Percentiles rank a stretch among this genome's conserved stretches.
Evolutionary conservation across 2,329 filamentous ascomycete genomes (phyloP).

Genomic region (Sphaerulina populicola): DNA sequence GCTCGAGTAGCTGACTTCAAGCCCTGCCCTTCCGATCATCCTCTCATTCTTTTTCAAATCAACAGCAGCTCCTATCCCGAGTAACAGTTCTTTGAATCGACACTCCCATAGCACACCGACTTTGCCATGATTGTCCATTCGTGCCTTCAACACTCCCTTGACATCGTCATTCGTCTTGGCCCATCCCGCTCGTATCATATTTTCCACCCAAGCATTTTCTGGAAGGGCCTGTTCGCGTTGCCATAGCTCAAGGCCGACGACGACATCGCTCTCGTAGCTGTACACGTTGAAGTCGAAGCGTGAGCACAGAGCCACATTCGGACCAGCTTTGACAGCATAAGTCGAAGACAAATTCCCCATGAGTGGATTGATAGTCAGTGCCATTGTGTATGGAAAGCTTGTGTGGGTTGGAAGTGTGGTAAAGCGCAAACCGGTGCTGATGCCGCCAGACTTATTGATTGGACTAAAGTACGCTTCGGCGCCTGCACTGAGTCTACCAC

Average conservation of each 20-base stretch:
- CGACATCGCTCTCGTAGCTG: constrained; percentile 92
- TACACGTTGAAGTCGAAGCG: constrained; percentile 97
- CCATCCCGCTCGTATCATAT: constrained; percentile 39
- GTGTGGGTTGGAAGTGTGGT: constrained; percentile 72
- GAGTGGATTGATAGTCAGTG: constrained; percentile 82
- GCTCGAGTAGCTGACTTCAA: constrained; percentile 71
- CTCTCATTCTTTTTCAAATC: constrained; percentile 69
- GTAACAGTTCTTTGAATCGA: constrained; percentile 80
- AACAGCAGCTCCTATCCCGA: constrained; percentile 79
- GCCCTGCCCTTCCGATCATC: constrained; percentile 65
- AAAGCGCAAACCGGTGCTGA: constrained; percentile 82
- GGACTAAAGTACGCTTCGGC: constrained; percentile 94
- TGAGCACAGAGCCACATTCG: constrained; percentile 74
- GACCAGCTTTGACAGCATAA: constrained; percentile 82
- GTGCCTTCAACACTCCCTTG: constrained; percentile 79
- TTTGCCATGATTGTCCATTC: constrained; percentile 78
- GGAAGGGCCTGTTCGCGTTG: constrained; percentile 42
- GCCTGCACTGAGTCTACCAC: constrained; percentile 80
- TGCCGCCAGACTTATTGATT: constrained; percentile 84
- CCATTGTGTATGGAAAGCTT: constrained; percentile 87
- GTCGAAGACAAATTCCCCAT: constrained; percentile 89
- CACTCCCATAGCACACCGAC: constrained; percentile 90
- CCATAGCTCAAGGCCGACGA: constrained; percentile 85
- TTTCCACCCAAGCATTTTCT: constrained; percentile 40
- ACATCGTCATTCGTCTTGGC: constrained; percentile 52